Percentiles rank a stretch among this genome's conserved stretches.
Conservation (phyloP, 1,139 yeast species). For the Petasospora fabianii region DNA sequence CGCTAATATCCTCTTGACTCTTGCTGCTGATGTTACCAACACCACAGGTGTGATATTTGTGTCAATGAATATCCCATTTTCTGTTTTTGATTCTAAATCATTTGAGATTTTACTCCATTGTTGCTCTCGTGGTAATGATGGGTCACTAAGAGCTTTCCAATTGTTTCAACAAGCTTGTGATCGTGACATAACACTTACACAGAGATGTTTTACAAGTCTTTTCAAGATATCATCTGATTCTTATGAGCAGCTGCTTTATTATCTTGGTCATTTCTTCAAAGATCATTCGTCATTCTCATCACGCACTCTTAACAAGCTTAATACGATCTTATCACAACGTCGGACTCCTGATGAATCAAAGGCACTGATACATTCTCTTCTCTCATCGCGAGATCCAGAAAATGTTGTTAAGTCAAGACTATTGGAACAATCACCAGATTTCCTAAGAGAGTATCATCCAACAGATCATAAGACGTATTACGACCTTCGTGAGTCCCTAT, state of each 20-base stretch:
- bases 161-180: constrained; percentile 7
- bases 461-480: constrained; percentile 2
- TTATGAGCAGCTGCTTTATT: constrained; percentile 2
- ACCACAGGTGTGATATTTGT: constrained; percentile 19
- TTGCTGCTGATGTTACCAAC: constrained; percentile 14
- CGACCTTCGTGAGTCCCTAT: constrained; percentile 12
- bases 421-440: not conserved
- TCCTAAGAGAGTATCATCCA: not conserved
- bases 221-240: constrained; percentile 1
- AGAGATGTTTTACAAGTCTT: constrained; percentile 2
- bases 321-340: not conserved
- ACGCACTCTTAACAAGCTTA: not conserved
- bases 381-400: not conserved
- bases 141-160: constrained; percentile 11
- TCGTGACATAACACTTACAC: not conserved
- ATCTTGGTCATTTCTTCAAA: constrained; percentile 1
- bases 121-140: constrained; percentile 17
- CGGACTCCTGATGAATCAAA: constrained; percentile 3
- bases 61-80: constrained; percentile 11
- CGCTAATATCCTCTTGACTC: constrained; percentile 11
- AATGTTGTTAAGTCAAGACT: not conserved
- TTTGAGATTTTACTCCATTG: constrained; percentile 15
- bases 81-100: constrained; percentile 5
- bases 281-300: not conserved
- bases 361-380: not conserved